phyloP scores from a whole-genome alignment of 116 monocot genomes.

The Cymodocea nodosa region DNA sequence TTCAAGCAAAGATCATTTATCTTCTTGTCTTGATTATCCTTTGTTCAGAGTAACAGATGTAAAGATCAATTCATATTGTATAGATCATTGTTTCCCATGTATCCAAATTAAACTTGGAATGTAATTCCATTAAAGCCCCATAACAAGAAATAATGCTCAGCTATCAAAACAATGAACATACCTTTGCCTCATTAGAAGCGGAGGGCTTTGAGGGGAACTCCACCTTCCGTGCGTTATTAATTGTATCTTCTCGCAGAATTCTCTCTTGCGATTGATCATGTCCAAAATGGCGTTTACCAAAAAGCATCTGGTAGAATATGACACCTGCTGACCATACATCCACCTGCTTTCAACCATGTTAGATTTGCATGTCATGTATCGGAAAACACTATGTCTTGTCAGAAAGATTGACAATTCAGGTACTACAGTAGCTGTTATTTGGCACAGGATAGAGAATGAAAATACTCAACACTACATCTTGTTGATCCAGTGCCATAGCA shows the following conservation, averaged over 20 bases:
- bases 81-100: too few species aligned
- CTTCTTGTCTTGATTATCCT: too few species aligned
- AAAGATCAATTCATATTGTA: too few species aligned
- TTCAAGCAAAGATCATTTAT: too few species aligned
- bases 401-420: too few species aligned
- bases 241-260: constrained; percentile 96
- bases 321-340: constrained; percentile 98
- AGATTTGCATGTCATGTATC: neutral
- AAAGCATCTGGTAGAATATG: constrained; percentile 96
- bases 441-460: too few species aligned
- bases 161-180: constrained; percentile 8
- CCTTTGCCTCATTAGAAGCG: constrained; percentile 94
- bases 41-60: too few species aligned
- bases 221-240: constrained; percentile 90
- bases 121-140: too few species aligned
- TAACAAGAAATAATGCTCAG: neutral
- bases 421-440: too few species aligned
- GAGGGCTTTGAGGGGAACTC: constrained; percentile 88
- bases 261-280: constrained; percentile 97
- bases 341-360: constrained; percentile 32
- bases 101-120: too few species aligned
- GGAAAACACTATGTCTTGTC: neutral
- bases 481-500: too few species aligned
- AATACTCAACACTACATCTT: too few species aligned
- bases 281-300: constrained; percentile 89